Conservation (phyloP, 208 protist species). For the Wallacemonas sp. region DNA sequence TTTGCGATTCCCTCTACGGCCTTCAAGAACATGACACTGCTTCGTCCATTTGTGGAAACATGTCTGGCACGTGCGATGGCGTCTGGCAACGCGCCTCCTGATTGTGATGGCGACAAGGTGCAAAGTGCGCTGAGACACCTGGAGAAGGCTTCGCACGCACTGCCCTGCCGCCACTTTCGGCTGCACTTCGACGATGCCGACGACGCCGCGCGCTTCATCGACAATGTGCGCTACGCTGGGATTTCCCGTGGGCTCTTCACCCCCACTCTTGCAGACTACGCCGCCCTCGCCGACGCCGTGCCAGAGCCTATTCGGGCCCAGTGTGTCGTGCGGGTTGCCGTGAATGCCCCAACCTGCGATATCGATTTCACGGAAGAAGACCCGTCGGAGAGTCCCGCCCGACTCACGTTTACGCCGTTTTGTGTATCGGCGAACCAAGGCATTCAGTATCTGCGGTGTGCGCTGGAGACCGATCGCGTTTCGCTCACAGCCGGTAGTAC, state of each 20-base stretch:
- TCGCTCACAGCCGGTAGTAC: not conserved
- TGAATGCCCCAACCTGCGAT: not conserved
- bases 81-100: not conserved
- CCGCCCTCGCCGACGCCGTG: constrained; percentile 10
- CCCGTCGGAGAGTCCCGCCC: not conserved
- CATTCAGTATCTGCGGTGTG: not conserved
- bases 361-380: not conserved
- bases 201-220: constrained; percentile 12
- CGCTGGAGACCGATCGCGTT: not conserved
- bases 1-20: not conserved
- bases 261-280: constrained; percentile 6
- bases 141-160: constrained; percentile 21
- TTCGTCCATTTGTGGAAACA: not conserved
- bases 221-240: constrained; percentile 3
- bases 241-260: constrained; percentile 6
- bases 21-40: not conserved
- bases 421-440: not conserved
- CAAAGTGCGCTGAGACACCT: constrained; percentile 8
- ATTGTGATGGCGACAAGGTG: not conserved
- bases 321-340: constrained; percentile 1
- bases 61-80: not conserved
- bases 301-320: constrained; percentile 10
- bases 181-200: constrained; percentile 11
- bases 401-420: not conserved
- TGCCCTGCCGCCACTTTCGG: constrained; percentile 25